Evolutionary conservation across 2,329 filamentous ascomycete species (phyloP), one percentile per base, ranked within the genome.

Genomic region (Penicillium oxalicum): DNA sequence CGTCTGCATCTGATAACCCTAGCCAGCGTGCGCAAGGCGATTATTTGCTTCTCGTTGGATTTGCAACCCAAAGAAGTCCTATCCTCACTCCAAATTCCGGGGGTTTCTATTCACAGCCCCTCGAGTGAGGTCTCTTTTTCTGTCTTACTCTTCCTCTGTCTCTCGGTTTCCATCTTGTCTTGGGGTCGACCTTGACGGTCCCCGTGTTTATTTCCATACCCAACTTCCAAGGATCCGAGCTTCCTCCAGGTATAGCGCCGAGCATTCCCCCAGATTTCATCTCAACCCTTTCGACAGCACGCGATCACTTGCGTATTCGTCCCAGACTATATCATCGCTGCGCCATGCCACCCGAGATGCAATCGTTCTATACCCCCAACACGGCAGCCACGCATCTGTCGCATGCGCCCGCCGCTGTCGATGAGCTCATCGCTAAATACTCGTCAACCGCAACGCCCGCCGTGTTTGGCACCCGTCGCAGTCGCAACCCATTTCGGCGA

Each of bases 371-470:
- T 50, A 67, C 65, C 9, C 53, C 62, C 18, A 53, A 65, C 11
- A 58, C 62, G 29, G 54, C 64, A 28, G 54, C 64, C 8, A 48
- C 58, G 4, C 61, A 62, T 33, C 59, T 63, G 42, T 62, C 64
- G 6, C 64, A 62, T 51, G 60, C 61, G 27, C 59, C 62, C 18
- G 50, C 61, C 6, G 57, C 63, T 12, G 57, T 68, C 40, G 64
- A 69, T 48, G 61, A 66, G 47, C 56, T 69, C 26, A 61, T 65
- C 43, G 64, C 44, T 44, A 68, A 64, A 43, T 66, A 65, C 45
- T 62, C 64, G 1, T 65, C 63, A 9, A 57, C 57, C 42, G 58
- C 50, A 25, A 41, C 50, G 12, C 35, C 47, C n/a, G 36, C 51
- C 13, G 27, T 51, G 11, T 49, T 54, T 45, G 49, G 50, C 27